Conservation (phyloP, 495 filamentous ascomycete species). For the Neurospora pannonica region DNA sequence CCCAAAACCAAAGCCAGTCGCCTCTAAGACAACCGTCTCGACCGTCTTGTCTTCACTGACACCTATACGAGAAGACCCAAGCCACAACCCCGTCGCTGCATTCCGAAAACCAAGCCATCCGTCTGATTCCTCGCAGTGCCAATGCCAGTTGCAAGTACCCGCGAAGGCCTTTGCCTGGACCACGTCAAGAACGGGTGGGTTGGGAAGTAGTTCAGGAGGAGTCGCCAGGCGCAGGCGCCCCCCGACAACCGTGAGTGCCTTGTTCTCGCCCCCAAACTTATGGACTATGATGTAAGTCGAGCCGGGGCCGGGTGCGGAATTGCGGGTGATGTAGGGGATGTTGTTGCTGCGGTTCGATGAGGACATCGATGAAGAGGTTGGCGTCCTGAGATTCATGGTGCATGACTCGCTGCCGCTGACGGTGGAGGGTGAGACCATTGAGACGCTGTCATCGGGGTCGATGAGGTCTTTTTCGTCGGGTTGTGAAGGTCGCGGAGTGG, state of each 20-base stretch:
- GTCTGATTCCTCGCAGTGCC: not conserved
- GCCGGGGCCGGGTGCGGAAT: not conserved
- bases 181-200: not conserved
- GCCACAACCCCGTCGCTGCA: not conserved
- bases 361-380: not conserved
- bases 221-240: rapidly evolving
- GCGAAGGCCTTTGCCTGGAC: not conserved
- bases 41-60: not conserved
- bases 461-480: not conserved
- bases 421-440: not conserved
- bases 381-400: not conserved
- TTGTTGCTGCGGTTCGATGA: not conserved
- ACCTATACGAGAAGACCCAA: not conserved
- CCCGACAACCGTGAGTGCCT: not conserved
- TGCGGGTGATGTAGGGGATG: not conserved
- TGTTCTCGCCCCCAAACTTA: not conserved
- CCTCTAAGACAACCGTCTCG: not conserved
- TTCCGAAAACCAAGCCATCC: not conserved
- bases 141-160: not conserved
- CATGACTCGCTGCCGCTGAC: not conserved
- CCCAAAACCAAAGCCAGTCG: not conserved
- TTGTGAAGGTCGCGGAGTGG: not conserved
- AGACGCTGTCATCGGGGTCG: not conserved
- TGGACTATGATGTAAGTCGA: not conserved
- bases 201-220: not conserved